Conservation (phyloP, 2,329 filamentous ascomycete genomes). For the Aquanectria penicillioides region DNA sequence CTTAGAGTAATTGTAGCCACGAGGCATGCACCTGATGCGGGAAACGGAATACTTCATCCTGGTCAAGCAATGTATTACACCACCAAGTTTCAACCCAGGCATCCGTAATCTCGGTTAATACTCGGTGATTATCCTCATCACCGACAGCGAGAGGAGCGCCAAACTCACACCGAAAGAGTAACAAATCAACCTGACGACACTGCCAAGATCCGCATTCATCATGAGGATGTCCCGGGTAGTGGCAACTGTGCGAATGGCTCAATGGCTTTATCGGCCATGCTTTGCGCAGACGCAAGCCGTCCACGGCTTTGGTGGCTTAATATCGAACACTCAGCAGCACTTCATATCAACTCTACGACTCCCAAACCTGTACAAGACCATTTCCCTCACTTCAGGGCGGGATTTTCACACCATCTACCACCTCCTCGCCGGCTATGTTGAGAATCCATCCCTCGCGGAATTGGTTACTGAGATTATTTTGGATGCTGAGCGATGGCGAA, state of each 20-base stretch:
- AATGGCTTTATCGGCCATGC: not conserved
- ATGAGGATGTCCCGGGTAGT: not conserved
- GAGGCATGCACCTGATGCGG: too few relatives aligned
- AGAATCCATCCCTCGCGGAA: not conserved
- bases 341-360: not conserved
- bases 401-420: conserved; percentile 1
- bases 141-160: too few relatives aligned
- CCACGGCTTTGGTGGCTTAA: not conserved
- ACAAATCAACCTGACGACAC: not conserved
- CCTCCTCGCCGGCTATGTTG: not conserved
- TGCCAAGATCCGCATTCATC: not conserved
- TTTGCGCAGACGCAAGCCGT: not conserved
- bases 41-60: too few relatives aligned
- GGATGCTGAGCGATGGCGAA: not conserved
- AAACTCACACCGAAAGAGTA: too few relatives aligned
- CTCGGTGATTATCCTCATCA: not conserved
- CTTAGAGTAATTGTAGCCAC: too few relatives aligned
- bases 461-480: conserved; percentile 2
- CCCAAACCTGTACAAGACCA: not conserved
- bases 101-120: not conserved
- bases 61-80: too few relatives aligned
- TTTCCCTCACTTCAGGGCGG: not conserved
- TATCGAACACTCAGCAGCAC: not conserved
- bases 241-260: not conserved
- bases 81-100: too few relatives aligned